Percentiles rank a stretch among this genome's conserved stretches.
Evolutionary conservation across 2,329 filamentous ascomycete species (phyloP).

Genomic region (Ustilaginoidea virens): DNA sequence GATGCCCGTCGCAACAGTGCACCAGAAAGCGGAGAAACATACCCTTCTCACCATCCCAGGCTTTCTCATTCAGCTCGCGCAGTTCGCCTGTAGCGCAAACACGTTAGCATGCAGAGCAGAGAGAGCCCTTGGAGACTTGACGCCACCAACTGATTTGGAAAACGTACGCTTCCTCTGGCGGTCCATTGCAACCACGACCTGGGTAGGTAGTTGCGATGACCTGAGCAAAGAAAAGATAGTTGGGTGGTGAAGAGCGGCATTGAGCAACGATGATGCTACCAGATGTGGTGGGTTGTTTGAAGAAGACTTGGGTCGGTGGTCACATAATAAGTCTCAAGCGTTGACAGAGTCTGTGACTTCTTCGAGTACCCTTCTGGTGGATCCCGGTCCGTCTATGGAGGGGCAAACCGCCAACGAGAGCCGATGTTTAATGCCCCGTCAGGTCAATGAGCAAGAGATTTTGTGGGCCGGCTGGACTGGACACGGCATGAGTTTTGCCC

Average conservation of each 20-base stretch:
- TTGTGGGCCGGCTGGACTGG: too few relatives aligned
- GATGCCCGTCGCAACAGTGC: too few relatives aligned
- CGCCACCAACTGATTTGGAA: background rate
- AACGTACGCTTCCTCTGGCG: constrained; percentile 5
- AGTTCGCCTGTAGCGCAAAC: constrained; percentile 55
- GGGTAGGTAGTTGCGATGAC: constrained; percentile 1
- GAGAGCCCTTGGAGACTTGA: background rate
- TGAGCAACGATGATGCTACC: constrained; percentile 4
- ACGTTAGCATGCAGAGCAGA: constrained; percentile 6
- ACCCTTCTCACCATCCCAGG: constrained; percentile 86
- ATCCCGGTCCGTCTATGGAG: too few relatives aligned
- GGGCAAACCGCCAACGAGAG: too few relatives aligned
- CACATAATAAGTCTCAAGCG: too few relatives aligned
- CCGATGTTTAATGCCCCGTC: too few relatives aligned
- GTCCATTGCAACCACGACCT: constrained; percentile 4
- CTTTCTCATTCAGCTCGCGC: constrained; percentile 71
- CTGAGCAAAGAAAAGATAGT: background rate
- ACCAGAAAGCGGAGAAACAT: too few relatives aligned
- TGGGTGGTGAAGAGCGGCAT: constrained; percentile 2
- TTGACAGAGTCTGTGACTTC: too few relatives aligned
- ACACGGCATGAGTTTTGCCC: too few relatives aligned
- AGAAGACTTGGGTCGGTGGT: background rate
- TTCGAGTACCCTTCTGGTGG: too few relatives aligned
- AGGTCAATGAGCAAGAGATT: too few relatives aligned
- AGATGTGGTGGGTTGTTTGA: background rate